Percentiles rank a stretch among this genome's conserved stretches.
Conservation (phyloP, 352 stramenopile genomes). For the Globisporangium camurandrum region DNA sequence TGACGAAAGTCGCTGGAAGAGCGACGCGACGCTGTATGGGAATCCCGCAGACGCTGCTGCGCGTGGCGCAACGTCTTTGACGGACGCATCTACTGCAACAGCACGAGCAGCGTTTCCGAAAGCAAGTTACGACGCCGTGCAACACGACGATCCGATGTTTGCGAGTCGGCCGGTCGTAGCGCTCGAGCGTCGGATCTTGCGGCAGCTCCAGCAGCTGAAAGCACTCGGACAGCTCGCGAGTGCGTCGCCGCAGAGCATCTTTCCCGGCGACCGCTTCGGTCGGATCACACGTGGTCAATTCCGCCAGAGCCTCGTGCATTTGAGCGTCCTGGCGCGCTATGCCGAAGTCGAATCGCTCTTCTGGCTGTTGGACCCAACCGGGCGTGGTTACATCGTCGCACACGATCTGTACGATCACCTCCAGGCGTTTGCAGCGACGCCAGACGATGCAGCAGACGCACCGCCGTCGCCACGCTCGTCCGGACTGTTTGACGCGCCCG, state of each 20-base stretch:
- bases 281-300: conserved; percentile 66
- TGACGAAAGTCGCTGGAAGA: conserved; percentile 56
- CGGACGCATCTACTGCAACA: no score
- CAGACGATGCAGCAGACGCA: not conserved
- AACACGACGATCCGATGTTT: conserved; percentile 24
- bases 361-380: conserved; percentile 62
- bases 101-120: conserved; percentile 2
- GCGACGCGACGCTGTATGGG: conserved; percentile 24
- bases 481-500: no score
- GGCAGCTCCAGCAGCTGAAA: conserved; percentile 55
- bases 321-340: conserved; percentile 53
- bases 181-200: conserved; percentile 48
- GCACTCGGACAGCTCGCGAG: conserved; percentile 46
- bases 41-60: conserved; percentile 6
- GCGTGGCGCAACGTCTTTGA: conserved; percentile 7
- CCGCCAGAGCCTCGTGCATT: conserved; percentile 58
- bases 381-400: conserved; percentile 44
- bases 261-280: conserved; percentile 63
- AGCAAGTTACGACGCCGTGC: not conserved
- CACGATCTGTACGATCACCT: conserved; percentile 67
- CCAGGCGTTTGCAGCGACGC: conserved; percentile 17
- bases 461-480: no score
- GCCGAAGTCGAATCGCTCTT: conserved; percentile 68
- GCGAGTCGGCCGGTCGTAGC: conserved; percentile 14
- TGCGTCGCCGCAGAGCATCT: conserved; percentile 47